Conservation (phyloP, 2,329 filamentous ascomycete genomes). For the Ceratocystis papillata region DNA sequence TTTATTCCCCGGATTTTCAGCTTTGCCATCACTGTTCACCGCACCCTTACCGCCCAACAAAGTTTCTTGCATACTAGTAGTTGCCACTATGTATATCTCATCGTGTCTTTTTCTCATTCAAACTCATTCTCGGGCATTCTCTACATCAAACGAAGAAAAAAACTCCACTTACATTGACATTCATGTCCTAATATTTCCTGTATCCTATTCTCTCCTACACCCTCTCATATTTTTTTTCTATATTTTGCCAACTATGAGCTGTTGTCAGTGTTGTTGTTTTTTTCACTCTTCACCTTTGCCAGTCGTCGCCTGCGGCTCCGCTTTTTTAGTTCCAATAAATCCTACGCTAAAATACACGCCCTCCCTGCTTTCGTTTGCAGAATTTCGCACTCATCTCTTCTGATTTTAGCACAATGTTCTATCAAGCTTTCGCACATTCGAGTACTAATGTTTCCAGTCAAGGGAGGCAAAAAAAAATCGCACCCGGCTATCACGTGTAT, state of each 20-base stretch:
- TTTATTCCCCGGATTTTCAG: background rate
- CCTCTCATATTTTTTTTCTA: background rate
- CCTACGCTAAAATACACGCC: background rate
- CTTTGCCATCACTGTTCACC: background rate
- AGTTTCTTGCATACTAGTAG: background rate
- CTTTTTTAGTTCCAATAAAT: constrained; percentile 11
- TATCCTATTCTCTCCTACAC: background rate
- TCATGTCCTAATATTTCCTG: background rate
- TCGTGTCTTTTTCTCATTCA: background rate
- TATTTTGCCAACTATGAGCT: background rate
- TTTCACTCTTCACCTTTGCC: background rate
- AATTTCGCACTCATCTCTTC: constrained; percentile 17
- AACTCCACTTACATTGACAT: too few species aligned
- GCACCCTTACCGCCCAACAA: background rate
- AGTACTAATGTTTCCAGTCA: too few species aligned
- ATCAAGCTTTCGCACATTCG: background rate
- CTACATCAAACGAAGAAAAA: too few species aligned
- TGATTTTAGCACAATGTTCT: background rate
- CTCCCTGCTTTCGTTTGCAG: background rate
- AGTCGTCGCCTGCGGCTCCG: constrained; percentile 2
- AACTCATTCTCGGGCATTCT: too few species aligned
- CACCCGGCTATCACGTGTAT: background rate
- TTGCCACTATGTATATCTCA: background rate
- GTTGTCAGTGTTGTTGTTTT: background rate
- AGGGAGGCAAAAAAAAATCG: too few species aligned